Evolutionary conservation across 306 rosid genomes (phyloP).

Genomic region (Erythrophleum fordii): DNA sequence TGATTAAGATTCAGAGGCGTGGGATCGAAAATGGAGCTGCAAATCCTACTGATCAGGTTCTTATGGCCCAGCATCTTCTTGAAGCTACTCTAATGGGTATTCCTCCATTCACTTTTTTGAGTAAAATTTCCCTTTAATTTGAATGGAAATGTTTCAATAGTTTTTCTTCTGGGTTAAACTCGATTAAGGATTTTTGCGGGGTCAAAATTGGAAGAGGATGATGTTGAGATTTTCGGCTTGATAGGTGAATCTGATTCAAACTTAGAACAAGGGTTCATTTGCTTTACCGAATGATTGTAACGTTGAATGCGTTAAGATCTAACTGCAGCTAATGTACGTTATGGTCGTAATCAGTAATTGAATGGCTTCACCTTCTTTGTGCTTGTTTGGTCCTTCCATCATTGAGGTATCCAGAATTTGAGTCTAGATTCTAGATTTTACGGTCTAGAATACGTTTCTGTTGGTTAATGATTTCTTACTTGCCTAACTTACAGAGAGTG

Average conservation of each 20-base stretch:
- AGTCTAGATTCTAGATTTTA: not conserved
- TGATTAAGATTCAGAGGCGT: constrained; percentile 66
- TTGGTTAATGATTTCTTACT: constrained; percentile 24
- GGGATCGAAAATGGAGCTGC: constrained; percentile 60
- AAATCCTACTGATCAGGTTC: constrained; percentile 96
- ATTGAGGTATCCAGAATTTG: not conserved
- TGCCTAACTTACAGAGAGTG: not conserved
- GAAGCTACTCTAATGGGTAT: constrained; percentile 95
- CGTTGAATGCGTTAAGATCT: constrained; percentile 12
- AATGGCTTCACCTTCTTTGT: constrained; percentile 13
- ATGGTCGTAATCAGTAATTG: constrained; percentile 27
- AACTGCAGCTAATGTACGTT: constrained; percentile 12
- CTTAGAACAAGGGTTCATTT: not conserved
- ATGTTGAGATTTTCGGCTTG: constrained; percentile 12
- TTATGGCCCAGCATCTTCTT: constrained; percentile 80
- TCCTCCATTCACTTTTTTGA: not conserved
- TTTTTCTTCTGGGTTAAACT: not conserved
- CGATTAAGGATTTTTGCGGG: not conserved
- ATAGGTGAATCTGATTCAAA: constrained; percentile 5
- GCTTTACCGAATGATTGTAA: constrained; percentile 19
- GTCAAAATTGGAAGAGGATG: not conserved
- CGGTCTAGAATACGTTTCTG: not conserved
- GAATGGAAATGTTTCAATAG: not conserved
- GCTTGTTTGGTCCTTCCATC: constrained; percentile 12
- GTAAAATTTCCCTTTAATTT: not conserved